Evolutionary conservation across 1,284 basidiomycete genomes (phyloP), one percentile per base, ranked within the genome.

Genomic region (Hymenochaete sp.): DNA sequence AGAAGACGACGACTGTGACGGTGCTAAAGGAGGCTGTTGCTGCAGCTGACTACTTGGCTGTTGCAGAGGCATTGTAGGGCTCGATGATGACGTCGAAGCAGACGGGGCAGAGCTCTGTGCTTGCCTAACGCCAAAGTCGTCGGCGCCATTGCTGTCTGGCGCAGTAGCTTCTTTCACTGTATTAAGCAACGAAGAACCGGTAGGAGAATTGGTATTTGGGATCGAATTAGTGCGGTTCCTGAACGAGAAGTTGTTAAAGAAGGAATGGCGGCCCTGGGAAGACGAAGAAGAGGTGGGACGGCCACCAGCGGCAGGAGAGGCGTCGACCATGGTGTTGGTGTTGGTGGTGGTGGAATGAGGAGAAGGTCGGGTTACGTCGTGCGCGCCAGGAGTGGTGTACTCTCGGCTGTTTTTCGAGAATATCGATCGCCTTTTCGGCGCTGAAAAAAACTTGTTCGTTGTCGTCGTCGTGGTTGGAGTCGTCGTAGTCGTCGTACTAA

Each of bases 201-300:
- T 35, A 8, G 32, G 5, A n/a, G 5, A 16, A 11, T 38, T 32
- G 13, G 43, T 11, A n/a, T 42, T 24, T 8, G 18, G 21, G 9
- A 32, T 29, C 13, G 42, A 39, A 29, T 28, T 22, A 7, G 48
- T 29, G 10, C 48, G 38, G 27, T 45, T 42, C 35, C 38, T 39
- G 28, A 51, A 53, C 36, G 29, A 40, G 38, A 48, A 43, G 19
- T 40, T 32, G 43, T 38, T n/a, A 49, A 39, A 38, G 28, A 42
- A 24, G 42, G 7, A 58, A 71, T 51, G 14, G 38, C 39, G 38
- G 6, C 24, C 21, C 29, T 44, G 42, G 11, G 41, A 29, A 19
- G 42, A n/a, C n/a, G n/a, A n/a, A n/a, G n/a, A 32, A 22, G 43
- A 37, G 24, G 26, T 32, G 16, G 43, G 24, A 8, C 33, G 43